Base-by-base conservation (phyloP, 2,329 filamentous ascomycete genomes). In the Cladophialophora chaetospira region DNA sequence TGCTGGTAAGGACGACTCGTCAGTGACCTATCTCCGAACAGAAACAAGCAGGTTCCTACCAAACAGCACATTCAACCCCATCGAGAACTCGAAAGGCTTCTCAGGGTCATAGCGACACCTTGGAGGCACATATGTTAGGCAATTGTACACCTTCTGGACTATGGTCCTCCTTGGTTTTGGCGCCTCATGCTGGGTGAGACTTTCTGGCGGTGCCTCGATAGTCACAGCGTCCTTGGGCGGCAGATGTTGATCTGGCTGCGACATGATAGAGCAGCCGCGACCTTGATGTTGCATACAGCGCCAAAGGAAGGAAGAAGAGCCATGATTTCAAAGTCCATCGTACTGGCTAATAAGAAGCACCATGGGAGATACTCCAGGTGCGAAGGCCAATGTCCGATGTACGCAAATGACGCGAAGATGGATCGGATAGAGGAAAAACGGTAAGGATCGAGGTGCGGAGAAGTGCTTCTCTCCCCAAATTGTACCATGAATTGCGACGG, bases 81-180 rank as follows among this genome's bases (percentile, higher is more conserved):
- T 60, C 11, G 67, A 68, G 51, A 69, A 70, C 33, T 59, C 15
- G 15, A 65, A 63, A 5, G 66, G 66, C 21, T 64, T 61, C 26
- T 64, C 55, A 5, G 67, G 67, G 43, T 69, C 63, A 60, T 70
- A 67, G 15, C 68, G 67, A 63, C 65, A 66, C 47, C 63, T 47
- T 17, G 58, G 47, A 5, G 68, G 68, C n/a, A 64, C 65, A 47
- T 67, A 69, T n/a, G 59, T 56, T 2, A 63, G 23, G 36, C 53
- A 36, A 10, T 31, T 44, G 33, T 61, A 61, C 15, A 54, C 21
- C 33, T 29, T 58, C 36, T 55, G 55, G 29, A 44, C 28, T 4
- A 48, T n/a, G 21, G 57, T 56, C 31, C 50, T 43, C 21, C 25
- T 46, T 21, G 33, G 15, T 25, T 13, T 28, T 21, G 43, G 10